Percentiles rank a stretch among this genome's conserved stretches.
Conservation (phyloP, 176 grass and related monocot genomes). For the Triticum aestivum region DNA sequence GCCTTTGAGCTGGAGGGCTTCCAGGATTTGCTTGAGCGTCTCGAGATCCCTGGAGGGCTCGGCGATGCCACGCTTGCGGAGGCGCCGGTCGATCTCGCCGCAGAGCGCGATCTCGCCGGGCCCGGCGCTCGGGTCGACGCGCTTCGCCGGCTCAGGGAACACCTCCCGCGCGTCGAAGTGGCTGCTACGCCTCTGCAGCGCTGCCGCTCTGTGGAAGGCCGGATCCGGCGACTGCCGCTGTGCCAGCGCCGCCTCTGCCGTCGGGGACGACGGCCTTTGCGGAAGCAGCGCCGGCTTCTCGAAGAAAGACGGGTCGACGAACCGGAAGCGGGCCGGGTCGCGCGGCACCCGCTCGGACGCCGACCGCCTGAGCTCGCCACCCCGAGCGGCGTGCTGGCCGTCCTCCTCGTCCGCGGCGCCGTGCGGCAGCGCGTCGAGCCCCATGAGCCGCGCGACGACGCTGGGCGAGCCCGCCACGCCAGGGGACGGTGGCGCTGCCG, state of each 20-base stretch:
- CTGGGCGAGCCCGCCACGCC: conserved; percentile 52
- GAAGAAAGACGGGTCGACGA: conserved; percentile 56
- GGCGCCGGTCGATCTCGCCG: conserved; percentile 88
- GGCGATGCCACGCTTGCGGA: conserved; percentile 82
- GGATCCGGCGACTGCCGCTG: conserved; percentile 27
- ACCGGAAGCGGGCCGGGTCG: conserved; percentile 59
- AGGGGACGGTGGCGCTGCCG: conserved; percentile 30
- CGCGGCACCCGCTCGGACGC: conserved; percentile 72
- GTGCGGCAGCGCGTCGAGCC: conserved; percentile 68
- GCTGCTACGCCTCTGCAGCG: conserved; percentile 66
- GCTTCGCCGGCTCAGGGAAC: conserved; percentile 70
- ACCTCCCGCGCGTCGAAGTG: conserved; percentile 73
- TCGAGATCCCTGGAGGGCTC: conserved; percentile 72
- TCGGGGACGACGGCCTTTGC: conserved; percentile 38
- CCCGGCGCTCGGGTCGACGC: background rate
- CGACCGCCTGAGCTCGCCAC: conserved; percentile 63
- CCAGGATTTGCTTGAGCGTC: conserved; percentile 88
- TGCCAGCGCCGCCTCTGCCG: background rate
- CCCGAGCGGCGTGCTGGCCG: background rate
- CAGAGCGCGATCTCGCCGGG: conserved; percentile 67
- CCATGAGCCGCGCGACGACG: conserved; percentile 90
- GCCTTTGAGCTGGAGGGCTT: conserved; percentile 89
- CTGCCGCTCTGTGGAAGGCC: background rate
- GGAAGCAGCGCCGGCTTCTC: conserved; percentile 19
- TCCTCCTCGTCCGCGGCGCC: background rate